These are phyloP conservation scores for Lasiodiplodia sp. DNA, from an alignment of 2,329 filamentous ascomycete species.

Conservation along the genomic window DNA sequence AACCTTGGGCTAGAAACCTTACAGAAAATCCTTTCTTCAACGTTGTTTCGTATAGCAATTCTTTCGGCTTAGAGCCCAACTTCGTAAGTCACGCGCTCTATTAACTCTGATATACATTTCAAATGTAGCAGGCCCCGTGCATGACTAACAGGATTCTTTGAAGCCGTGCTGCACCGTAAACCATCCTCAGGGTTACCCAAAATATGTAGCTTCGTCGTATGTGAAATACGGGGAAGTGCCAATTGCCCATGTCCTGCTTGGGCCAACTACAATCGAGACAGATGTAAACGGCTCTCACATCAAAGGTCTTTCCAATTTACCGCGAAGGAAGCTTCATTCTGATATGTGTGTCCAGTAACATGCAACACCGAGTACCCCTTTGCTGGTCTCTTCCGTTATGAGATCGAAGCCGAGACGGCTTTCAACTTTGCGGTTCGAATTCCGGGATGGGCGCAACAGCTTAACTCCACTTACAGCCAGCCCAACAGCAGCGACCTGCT, in stretches of 20 bases:
- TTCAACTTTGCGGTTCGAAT: background rate
- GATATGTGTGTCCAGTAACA: background rate
- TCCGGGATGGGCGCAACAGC: background rate
- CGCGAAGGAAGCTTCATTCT: too few relatives aligned
- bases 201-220: background rate
- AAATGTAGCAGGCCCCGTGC: too few relatives aligned
- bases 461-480: background rate
- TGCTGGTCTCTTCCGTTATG: background rate
- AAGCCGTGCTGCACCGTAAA: slow-evolving; percentile 18
- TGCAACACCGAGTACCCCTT: background rate
- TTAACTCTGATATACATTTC: background rate
- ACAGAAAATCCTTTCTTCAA: slow-evolving; percentile 5
- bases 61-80: slow-evolving; percentile 7
- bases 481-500: background rate
- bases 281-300: background rate
- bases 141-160: background rate
- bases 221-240: background rate
- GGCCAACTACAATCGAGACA: background rate
- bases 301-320: background rate
- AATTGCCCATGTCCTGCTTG: background rate
- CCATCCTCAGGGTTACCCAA: background rate
- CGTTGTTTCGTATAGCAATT: slow-evolving; percentile 4
- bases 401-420: background rate
- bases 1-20: slow-evolving; percentile 34
- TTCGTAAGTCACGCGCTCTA: background rate